Base-by-base conservation (phyloP, 2,329 filamentous ascomycete species). In the Triangularia setosa region DNA sequence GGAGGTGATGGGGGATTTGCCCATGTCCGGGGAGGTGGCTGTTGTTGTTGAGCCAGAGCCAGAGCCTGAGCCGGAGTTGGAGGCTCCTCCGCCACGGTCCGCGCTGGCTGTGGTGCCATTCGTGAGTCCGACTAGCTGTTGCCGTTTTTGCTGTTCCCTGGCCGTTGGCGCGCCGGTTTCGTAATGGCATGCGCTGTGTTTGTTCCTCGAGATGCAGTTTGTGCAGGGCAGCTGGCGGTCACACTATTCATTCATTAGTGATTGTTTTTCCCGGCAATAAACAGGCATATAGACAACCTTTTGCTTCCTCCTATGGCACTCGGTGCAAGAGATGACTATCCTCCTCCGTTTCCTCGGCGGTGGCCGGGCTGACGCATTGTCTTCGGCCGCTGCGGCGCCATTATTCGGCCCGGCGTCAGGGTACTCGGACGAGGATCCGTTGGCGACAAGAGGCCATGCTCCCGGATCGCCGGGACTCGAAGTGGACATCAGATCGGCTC, bases 271-370 rank as follows among this genome's bases (percentile, higher is more conserved):
- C 25, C 8, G 23, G 12, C 11, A 16, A 2, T 25, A 9, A 16
- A 27, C 6, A 56, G 16, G 24, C 9, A 21, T 53, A 63, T 48
- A 61, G 35, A 21, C 71, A 35, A 83, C 83, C 79, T 86, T 86
- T 72, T 87, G 84, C 72, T 89, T 89, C 65, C 86, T 80, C 66
- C 86, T 79, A 73, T 88, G 86, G 69, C 86, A 89, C 72, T 89
- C 86, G 11, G 82, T 85, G 69, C 86, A 89, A 7, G 84, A 87
- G 64, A 88, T 85, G 54, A 88, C 84, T 52, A 85, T 79, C 44
- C 86, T 80, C 70, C 84, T 81, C 68, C 86, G 79, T 75, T 88
- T 88, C 63, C 83, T 80, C 4, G 81, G 79, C 18, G 81, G 79
- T 48, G 74, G 77, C 66, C 75, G 76, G 28, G 64, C 35, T 6